Evolutionary conservation across 805 yeast species (phyloP), one percentile per base, ranked within the genome.

Genomic region (Yueomyces sp.): DNA sequence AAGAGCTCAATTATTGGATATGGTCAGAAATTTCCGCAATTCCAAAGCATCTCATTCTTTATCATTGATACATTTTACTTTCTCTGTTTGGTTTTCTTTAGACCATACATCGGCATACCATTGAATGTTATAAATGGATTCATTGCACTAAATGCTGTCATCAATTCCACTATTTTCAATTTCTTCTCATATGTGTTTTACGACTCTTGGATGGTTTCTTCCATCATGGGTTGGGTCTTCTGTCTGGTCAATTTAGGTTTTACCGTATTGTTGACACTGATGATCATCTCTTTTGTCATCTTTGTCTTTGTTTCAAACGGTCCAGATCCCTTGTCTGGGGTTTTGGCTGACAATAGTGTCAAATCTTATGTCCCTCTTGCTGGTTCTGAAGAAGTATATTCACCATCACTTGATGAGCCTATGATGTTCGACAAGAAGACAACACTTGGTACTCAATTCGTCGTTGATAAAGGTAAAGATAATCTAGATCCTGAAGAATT

Each of bases 191-290:
- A 82, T 55, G 67, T 88, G 48, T 86, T 84, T 64, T 79, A 81
- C 42, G 95, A 86, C 65, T 79, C 87, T 7, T 79, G 78, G n/a
- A 73, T 75, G 7, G 96, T 85, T 8, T 68, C 79, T 9, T 79
- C 95, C 3, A 76, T 88, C 45, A 84, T 88, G 94, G 96, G 94
- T 1, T 82, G 94, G 77, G 72, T 88, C 1, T 88, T 84, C 65
- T 88, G 88, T 62, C 71, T 88, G 45, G 60, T 88, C 5, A 39
- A 39, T 31, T 5, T 28, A 7, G 27, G 32, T 4, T 19, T 39
- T n/a, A 19, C 41, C 4, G 6, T 9, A 5, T 34, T 34, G 26
- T 31, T 39, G 4, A 6, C 19, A 19, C 28, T 39, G 2, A 30
- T 30, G 33, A 30, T 30, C 9, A 30, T 30, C 9, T 30, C 33